Conservation (phyloP, 1,284 basidiomycete genomes). For the Dichomitus squalens region DNA sequence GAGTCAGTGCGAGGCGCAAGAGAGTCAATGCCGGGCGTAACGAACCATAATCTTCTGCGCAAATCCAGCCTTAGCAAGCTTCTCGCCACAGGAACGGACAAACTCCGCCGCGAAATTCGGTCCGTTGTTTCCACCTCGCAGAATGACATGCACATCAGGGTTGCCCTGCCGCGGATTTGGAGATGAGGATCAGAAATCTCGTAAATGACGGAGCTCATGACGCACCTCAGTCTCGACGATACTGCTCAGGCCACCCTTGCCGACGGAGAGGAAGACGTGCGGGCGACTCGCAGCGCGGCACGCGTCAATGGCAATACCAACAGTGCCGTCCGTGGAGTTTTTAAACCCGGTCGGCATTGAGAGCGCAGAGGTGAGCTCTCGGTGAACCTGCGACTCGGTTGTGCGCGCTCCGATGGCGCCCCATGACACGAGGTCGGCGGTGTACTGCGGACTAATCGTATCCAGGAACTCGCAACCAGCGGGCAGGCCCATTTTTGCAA, state of each 20-base stretch:
- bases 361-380: slow-evolving; percentile 82
- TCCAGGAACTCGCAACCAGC: slow-evolving; percentile 91
- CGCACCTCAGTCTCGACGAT: slow-evolving; percentile 86
- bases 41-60: slow-evolving; percentile 82
- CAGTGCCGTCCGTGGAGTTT: slow-evolving; percentile 75
- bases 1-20: slow-evolving; percentile 1
- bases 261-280: slow-evolving; percentile 92
- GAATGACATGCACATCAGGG: slow-evolving; percentile 89
- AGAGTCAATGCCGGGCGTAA: slow-evolving; percentile 4
- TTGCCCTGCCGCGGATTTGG: slow-evolving; percentile 59
- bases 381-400: slow-evolving; percentile 96
- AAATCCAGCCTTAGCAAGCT: slow-evolving; percentile 81
- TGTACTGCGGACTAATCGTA: slow-evolving; percentile 91
- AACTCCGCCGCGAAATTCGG: slow-evolving; percentile 84
- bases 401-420: slow-evolving; percentile 97
- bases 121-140: slow-evolving; percentile 84
- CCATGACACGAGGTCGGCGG: slow-evolving; percentile 95
- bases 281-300: slow-evolving; percentile 85
- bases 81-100: slow-evolving; percentile 77
- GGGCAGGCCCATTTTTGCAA: slow-evolving; percentile 85
- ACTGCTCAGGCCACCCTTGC: slow-evolving; percentile 89
- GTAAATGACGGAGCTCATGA: slow-evolving; percentile 1
- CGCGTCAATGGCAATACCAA: slow-evolving; percentile 88
- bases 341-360: slow-evolving; percentile 91
- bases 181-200: slow-evolving; percentile 3